Evolutionary conservation across 2,329 filamentous ascomycete genomes (phyloP).

Genomic region (Diaporthe sp.): DNA sequence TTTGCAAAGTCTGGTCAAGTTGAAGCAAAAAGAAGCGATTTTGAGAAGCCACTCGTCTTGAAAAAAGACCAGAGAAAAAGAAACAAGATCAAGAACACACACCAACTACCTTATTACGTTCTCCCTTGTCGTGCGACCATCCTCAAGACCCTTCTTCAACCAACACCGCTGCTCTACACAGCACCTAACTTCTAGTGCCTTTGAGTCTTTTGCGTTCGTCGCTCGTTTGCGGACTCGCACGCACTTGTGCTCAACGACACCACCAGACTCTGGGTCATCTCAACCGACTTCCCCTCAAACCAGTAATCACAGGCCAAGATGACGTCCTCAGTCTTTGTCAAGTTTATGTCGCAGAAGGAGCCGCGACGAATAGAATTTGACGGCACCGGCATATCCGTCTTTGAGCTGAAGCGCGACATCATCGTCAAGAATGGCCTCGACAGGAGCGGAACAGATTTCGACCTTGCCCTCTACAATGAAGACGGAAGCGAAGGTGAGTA

Average conservation of each 20-base stretch:
- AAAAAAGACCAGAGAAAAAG: slow-evolving; percentile 43
- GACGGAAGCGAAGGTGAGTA: slow-evolving; percentile 88
- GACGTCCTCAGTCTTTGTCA: slow-evolving; percentile 99
- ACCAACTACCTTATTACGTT: slow-evolving; percentile 35
- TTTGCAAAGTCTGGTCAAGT: slow-evolving; percentile 48
- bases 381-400: slow-evolving; percentile 97
- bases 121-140: slow-evolving; percentile 31
- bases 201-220: slow-evolving; percentile 22
- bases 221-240: slow-evolving; percentile 21
- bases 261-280: slow-evolving; percentile 4
- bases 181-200: slow-evolving; percentile 38
- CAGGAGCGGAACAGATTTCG: slow-evolving; percentile 91
- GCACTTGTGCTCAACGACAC: slow-evolving; percentile 34
- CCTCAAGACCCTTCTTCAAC: slow-evolving; percentile 34
- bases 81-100: slow-evolving; percentile 42
- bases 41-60: slow-evolving; percentile 42
- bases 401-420: slow-evolving; percentile 98
- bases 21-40: slow-evolving; percentile 46
- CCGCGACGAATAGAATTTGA: slow-evolving; percentile 95
- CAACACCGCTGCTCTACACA: slow-evolving; percentile 42
- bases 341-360: slow-evolving; percentile 99
- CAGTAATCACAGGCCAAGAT: slow-evolving; percentile 65
- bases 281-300: slow-evolving; percentile 10
- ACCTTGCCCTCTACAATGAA: slow-evolving; percentile 93
- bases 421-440: slow-evolving; percentile 94